Conservation (phyloP, 179 eudicot genomes). For the Nepenthes alata region DNA sequence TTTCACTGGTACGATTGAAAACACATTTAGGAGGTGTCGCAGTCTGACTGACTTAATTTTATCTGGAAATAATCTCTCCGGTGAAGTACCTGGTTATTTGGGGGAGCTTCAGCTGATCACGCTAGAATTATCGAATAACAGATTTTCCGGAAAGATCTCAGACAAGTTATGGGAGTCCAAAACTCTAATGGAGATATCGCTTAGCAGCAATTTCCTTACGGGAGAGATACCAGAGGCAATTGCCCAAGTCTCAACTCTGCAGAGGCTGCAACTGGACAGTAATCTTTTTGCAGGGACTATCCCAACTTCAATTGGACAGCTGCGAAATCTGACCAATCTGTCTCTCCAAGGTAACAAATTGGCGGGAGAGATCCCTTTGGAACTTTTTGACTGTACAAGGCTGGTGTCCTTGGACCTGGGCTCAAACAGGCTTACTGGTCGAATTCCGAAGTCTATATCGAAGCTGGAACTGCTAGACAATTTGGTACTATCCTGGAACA, state of each 20-base stretch:
- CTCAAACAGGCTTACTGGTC: constrained; percentile 51
- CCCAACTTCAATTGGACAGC: constrained; percentile 53
- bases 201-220: constrained; percentile 46
- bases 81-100: constrained; percentile 61
- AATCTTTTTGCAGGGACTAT: constrained; percentile 61
- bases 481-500: constrained; percentile 62
- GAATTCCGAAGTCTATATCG: constrained; percentile 53
- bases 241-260: constrained; percentile 35
- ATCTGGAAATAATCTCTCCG: constrained; percentile 58
- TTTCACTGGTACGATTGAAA: constrained; percentile 52
- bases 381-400: constrained; percentile 52
- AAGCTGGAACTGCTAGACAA: constrained; percentile 55
- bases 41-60: constrained; percentile 44
- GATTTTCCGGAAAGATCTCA: constrained; percentile 54
- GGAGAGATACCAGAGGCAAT: constrained; percentile 44
- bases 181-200: constrained; percentile 54
- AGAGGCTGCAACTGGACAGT: constrained; percentile 67
- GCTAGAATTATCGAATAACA: constrained; percentile 60
- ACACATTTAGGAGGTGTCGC: constrained; percentile 41
- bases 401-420: constrained; percentile 78
- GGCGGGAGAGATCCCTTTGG: constrained; percentile 55
- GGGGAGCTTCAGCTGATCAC: constrained; percentile 59
- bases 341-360: constrained; percentile 67
- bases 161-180: constrained; percentile 61
- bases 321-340: constrained; percentile 70